Conservation (phyloP, 2,329 filamentous ascomycete genomes). For the Fusarium oligoseptatum region DNA sequence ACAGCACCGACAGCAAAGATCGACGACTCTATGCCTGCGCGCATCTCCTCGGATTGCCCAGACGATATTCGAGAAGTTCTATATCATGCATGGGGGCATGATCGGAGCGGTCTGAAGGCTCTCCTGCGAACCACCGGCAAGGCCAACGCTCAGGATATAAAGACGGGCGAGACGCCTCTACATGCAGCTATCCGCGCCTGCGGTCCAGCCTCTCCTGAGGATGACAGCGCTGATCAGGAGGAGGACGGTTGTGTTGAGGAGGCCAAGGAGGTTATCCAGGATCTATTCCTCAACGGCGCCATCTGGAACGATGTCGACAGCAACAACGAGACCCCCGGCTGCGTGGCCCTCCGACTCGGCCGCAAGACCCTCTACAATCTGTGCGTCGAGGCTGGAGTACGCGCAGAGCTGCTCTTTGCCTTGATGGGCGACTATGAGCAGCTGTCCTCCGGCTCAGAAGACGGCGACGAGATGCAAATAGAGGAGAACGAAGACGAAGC, state of each 20-base stretch:
- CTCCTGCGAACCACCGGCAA: constrained; percentile 74
- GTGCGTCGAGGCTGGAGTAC: constrained; percentile 89
- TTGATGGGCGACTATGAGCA: constrained; percentile 85
- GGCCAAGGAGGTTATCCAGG: constrained; percentile 76
- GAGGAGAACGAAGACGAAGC: constrained; percentile 57
- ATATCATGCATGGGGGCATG: constrained; percentile 68
- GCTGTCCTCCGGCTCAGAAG: constrained; percentile 70
- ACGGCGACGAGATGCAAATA: constrained; percentile 63
- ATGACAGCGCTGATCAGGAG: constrained; percentile 50
- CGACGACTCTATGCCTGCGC: constrained; percentile 65
- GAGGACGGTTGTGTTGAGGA: constrained; percentile 65
- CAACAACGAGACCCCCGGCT: constrained; percentile 91
- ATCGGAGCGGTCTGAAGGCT: constrained; percentile 75
- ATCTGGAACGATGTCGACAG: constrained; percentile 97
- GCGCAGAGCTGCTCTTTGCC: constrained; percentile 88
- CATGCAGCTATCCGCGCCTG: constrained; percentile 91
- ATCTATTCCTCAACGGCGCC: constrained; percentile 87
- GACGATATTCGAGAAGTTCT: constrained; percentile 65
- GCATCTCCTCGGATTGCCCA: constrained; percentile 67
- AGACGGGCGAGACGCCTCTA: constrained; percentile 87
- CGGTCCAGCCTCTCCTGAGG: constrained; percentile 56
- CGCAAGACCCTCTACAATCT: constrained; percentile 80
- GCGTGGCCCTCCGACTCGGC: constrained; percentile 80
- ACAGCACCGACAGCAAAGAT: constrained; percentile 48
- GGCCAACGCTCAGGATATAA: constrained; percentile 84